These are phyloP conservation scores for Fusarium longipes DNA, from an alignment of 2,329 filamentous ascomycete genomes.

Conservation along the genomic window DNA sequence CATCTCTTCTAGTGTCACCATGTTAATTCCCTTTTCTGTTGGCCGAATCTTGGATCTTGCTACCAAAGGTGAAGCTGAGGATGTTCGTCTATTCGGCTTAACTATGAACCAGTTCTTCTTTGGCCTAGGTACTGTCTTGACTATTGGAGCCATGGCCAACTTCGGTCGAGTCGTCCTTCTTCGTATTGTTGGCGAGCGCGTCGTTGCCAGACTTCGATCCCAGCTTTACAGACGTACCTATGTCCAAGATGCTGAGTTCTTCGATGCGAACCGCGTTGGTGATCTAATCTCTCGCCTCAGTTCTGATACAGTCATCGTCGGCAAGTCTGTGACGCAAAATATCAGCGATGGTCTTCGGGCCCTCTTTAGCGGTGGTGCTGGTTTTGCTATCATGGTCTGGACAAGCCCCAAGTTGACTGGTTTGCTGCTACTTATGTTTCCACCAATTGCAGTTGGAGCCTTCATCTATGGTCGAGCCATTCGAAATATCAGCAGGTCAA, in stretches of 20 bases:
- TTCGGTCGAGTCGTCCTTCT: constrained; percentile 94
- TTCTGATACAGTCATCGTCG: constrained; percentile 96
- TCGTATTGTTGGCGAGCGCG: constrained; percentile 92
- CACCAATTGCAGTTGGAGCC: constrained; percentile 88
- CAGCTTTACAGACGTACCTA: constrained; percentile 92
- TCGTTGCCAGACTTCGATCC: constrained; percentile 89
- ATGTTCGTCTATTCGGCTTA: constrained; percentile 81
- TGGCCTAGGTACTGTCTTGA: constrained; percentile 79
- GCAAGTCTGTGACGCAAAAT: constrained; percentile 98
- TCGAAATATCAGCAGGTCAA: constrained; percentile 87
- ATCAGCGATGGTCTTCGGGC: constrained; percentile 94
- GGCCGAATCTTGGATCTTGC: constrained; percentile 94
- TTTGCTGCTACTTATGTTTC: constrained; percentile 86
- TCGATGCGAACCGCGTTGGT: constrained; percentile 96
- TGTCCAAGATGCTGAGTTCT: constrained; percentile 98
- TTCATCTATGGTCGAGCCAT: constrained; percentile 93
- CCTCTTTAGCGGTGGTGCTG: constrained; percentile 88
- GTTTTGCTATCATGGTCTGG: constrained; percentile 94
- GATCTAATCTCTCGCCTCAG: constrained; percentile 95
- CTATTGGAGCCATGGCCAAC: constrained; percentile 87
- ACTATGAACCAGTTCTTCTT: constrained; percentile 89
- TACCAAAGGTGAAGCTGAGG: constrained; percentile 76
- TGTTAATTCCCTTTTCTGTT: constrained; percentile 97
- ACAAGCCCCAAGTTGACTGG: constrained; percentile 91
- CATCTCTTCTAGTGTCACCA: constrained; percentile 90